Evolutionary conservation across 176 grass and related monocot species (phyloP), one percentile per base, ranked within the genome.

Genomic region (Oryza punctata): DNA sequence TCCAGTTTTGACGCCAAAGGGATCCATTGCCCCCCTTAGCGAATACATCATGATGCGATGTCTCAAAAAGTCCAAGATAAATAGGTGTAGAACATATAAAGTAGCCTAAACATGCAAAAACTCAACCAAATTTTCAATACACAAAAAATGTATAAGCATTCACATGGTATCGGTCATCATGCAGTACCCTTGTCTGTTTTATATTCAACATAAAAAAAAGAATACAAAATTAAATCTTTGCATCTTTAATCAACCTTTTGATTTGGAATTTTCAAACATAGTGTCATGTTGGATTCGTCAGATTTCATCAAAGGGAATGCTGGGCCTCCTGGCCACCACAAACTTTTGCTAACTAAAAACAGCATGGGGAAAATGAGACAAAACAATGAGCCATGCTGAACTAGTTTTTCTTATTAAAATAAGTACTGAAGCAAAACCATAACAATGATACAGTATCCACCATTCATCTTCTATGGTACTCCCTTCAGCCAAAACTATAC

Each of bases 401-500:
- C 30, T 35, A 33, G 28, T 70, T 54, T 54, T 54, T 16, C 21
- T 54, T 18, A 12, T 50, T 50, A 18, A 54, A 54, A 13, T 7
- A 54, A 54, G 47, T 47, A 81, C 75, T 65, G 70, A 30, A 85
- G 57, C 43, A 85, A 19, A 54, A 60, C 21, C 54, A 60, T 19
- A 43, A 32, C 43, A 76, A 80, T 72, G 69, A 81, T 38, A 38
- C 37, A 38, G 37, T 46, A 81, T 77, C 44, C 26, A 78, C 32
- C 50, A 64, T 64, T 69, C 76, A 75, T 77, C 70, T 76, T 69
- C 35, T 3, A 69, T 26, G 46, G 49, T 40, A 80, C 40, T 29
- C 70, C 45, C 45, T 14, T 14, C 13, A 5, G 45, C 14, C 45
- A 47, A 47, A 47, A 47, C 45, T 43, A 45, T 47, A 47, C 15